Evolutionary conservation across 305 asterid species (phyloP), one percentile per base, ranked within the genome.

Genomic region (Euphrasia arctica): DNA sequence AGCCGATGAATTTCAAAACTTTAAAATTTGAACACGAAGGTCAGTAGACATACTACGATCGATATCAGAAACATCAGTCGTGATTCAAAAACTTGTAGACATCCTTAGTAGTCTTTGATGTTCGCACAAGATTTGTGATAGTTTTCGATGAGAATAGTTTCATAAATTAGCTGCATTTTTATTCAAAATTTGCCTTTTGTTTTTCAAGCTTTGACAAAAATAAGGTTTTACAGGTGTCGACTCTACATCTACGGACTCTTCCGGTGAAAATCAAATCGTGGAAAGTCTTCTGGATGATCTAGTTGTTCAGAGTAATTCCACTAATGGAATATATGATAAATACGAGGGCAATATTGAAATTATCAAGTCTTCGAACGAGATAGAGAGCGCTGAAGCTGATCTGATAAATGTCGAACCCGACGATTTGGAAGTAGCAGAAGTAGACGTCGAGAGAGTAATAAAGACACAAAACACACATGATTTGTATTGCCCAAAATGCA

Each of bases 401-500:
- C 67, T 60, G 67, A 68, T 76, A 62, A 62, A 77, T 8, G 89
- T 68, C 72, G 82, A 76, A 71, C 86, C 77, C 55, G 25, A 78
- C 69, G 89, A 78, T 60, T 22, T 70, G 65, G 90, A 82, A 62
- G 75, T 62, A 52, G 55, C 72, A n/a, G 92, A 82, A 22, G 47
- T 67, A 22, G 93, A 85, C 31, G 84, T 91, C 11, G 98, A 89
- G 80, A 80, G 70, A 54, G 89, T 87, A 45, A 29, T 91, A 32
- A 71, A 70, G 70, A 77, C 82, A 68, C 98, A 91, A 69, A 81
- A 74, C 22, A 82, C 97, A 22, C 98, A 91, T 73, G 97, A 89
- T 75, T 64, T 91, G 41, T 91, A 45, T 65, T 91, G 98, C 79
- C 98, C 98, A 13, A 89, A 91, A 39, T 91, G 98, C 86, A 83